Conservation (phyloP, 805 yeast genomes). For the Isabelozyma heimii region DNA sequence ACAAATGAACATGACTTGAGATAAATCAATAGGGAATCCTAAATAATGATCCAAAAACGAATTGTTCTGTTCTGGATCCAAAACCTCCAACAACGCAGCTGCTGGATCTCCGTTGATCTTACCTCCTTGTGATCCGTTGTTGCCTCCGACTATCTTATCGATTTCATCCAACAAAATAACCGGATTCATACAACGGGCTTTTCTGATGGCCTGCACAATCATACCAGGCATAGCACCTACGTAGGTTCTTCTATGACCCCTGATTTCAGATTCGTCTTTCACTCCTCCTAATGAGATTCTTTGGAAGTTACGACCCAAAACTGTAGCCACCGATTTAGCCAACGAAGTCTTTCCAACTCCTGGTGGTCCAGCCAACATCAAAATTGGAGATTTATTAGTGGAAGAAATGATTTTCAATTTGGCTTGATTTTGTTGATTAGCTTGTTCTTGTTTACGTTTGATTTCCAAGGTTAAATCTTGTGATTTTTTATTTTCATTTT, state of each 20-base stretch:
- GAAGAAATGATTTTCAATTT: conserved; percentile 20
- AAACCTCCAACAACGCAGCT: conserved; percentile 82
- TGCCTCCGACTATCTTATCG: conserved; percentile 69
- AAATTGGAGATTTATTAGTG: conserved; percentile 62
- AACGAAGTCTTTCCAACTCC: conserved; percentile 91
- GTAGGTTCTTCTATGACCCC: conserved; percentile 89
- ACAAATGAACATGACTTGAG: conserved; percentile 78
- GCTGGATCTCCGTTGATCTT: conserved; percentile 80
- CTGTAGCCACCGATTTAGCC: conserved; percentile 75
- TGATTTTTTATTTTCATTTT: conserved; percentile 12
- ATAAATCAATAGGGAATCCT: conserved; percentile 81
- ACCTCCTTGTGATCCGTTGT: conserved; percentile 31
- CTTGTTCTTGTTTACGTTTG: conserved; percentile 2
- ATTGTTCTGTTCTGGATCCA: conserved; percentile 86
- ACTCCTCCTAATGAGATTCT: conserved; percentile 84
- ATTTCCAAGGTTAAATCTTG: conserved; percentile 7
- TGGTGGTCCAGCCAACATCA: conserved; percentile 86
- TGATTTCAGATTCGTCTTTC: conserved; percentile 82
- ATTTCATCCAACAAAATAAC: conserved; percentile 82
- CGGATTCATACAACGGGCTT: conserved; percentile 76
- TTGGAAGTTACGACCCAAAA: conserved; percentile 73
- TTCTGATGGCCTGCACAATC: conserved; percentile 71
- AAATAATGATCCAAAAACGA: conserved; percentile 78
- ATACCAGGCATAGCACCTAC: conserved; percentile 93
- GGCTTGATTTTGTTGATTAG: conserved; percentile 5